Conservation (phyloP, 441 rosid species). For the Adansonia gregorii region DNA sequence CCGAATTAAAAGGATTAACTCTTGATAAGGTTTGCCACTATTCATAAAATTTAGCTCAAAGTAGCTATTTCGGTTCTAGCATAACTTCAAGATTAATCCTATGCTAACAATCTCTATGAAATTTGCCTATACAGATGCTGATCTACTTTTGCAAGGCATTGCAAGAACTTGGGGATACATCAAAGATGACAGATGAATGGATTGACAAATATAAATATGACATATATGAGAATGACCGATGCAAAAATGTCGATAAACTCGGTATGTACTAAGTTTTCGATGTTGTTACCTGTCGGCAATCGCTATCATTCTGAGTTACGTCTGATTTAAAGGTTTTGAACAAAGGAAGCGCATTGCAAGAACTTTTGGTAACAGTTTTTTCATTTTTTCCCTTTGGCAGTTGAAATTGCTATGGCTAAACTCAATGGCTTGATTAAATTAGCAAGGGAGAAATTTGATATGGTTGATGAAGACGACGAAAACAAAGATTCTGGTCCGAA, state of each 20-base stretch:
- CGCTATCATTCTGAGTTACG: no score
- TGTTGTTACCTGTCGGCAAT: no score
- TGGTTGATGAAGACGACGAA: conserved; percentile 65
- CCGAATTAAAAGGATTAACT: conserved; percentile 50
- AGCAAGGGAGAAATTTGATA: conserved; percentile 58
- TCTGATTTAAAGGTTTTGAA: no score
- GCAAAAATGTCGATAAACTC: conserved; percentile 49
- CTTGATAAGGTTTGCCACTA: conserved; percentile 50
- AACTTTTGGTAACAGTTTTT: neutral
- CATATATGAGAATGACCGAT: conserved; percentile 40
- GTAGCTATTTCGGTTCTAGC: neutral
- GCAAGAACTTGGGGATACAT: conserved; percentile 69
- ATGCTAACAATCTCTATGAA: conserved; percentile 18
- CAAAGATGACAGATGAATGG: conserved; percentile 53
- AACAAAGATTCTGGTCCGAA: conserved; percentile 31
- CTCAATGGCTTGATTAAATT: conserved; percentile 64
- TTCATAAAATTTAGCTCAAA: neutral
- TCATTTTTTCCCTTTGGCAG: conserved; percentile 36
- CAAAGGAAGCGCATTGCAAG: no score
- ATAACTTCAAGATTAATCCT: neutral
- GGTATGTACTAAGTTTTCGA: conserved; percentile 43
- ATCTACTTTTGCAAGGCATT: conserved; percentile 56
- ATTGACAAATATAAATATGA: conserved; percentile 41
- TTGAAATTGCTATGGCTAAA: conserved; percentile 58
- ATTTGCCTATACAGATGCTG: conserved; percentile 49